phyloP scores from a whole-genome alignment of 2,329 filamentous ascomycete genomes.

The Ophiostoma himal-ulmi region DNA sequence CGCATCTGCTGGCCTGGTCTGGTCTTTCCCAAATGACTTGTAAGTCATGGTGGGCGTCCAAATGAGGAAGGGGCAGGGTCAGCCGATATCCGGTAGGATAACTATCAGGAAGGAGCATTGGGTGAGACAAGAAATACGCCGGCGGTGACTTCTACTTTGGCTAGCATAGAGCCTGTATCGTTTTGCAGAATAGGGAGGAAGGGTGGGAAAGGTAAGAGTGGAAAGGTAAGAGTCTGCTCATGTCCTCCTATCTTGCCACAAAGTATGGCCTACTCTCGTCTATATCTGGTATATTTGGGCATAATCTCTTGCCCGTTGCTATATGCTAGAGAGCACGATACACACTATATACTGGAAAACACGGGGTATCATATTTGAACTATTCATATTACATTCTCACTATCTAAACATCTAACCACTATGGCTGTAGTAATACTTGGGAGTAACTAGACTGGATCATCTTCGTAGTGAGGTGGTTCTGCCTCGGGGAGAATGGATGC shows the following conservation, averaged over 20 bases:
- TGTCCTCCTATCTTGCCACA: too few relatives aligned
- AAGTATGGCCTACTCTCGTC: too few relatives aligned
- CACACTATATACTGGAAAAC: too few relatives aligned
- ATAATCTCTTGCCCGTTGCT: too few relatives aligned
- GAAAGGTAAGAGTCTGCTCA: too few relatives aligned
- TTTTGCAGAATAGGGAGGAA: too few relatives aligned
- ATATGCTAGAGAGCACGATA: too few relatives aligned
- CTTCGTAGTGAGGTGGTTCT: constrained; percentile 27
- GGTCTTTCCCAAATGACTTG: background rate
- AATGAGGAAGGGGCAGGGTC: background rate
- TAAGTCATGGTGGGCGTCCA: background rate
- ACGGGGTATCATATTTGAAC: too few relatives aligned
- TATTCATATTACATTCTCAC: too few relatives aligned
- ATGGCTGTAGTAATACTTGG: background rate
- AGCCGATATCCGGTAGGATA: background rate
- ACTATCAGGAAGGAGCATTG: background rate
- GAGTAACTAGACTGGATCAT: constrained; percentile 25
- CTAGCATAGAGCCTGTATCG: background rate
- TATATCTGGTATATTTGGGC: too few relatives aligned
- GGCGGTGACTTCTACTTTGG: background rate
- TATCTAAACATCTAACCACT: too few relatives aligned
- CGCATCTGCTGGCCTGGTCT: background rate
- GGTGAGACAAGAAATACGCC: background rate
- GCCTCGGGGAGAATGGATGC: background rate
- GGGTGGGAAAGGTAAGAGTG: too few relatives aligned